Percentiles rank a stretch among this genome's conserved stretches.
These are phyloP conservation scores for Teunomyces panamensis DNA, from an alignment of 805 yeast genomes.

Conservation along the genomic window DNA sequence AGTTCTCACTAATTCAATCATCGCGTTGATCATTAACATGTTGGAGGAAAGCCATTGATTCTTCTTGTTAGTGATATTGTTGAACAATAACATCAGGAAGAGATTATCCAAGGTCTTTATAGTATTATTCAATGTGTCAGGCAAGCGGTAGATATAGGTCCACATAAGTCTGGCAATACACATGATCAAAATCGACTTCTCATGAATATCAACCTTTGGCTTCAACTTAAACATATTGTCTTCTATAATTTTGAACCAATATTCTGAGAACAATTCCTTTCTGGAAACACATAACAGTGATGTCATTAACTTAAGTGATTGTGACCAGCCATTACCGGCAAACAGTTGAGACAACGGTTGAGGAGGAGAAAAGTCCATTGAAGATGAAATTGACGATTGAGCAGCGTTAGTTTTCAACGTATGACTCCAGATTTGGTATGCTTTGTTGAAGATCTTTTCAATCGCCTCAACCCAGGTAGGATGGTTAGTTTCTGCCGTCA, in stretches of 20 bases:
- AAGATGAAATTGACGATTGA: neutral
- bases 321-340: constrained; percentile 53
- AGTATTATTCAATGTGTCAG: constrained; percentile 87
- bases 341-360: neutral
- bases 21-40: constrained; percentile 54
- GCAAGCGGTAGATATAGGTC: constrained; percentile 84
- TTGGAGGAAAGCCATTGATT: constrained; percentile 78
- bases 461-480: constrained; percentile 92
- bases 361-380: neutral
- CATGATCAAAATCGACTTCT: constrained; percentile 55
- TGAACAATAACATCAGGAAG: constrained; percentile 54
- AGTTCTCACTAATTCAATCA: constrained; percentile 72
- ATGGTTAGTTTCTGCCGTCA: constrained; percentile 93
- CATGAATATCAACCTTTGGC: constrained; percentile 52
- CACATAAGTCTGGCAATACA: constrained; percentile 76
- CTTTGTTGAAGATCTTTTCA: constrained; percentile 52
- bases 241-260: constrained; percentile 74
- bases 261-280: constrained; percentile 61
- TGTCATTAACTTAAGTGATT: constrained; percentile 63
- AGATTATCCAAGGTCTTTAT: constrained; percentile 71
- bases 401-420: constrained; percentile 13
- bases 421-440: constrained; percentile 46
- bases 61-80: constrained; percentile 44
- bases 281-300: constrained; percentile 81
- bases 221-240: constrained; percentile 57